Evolutionary conservation across 345 rosid genomes (phyloP).

Genomic region (Lenwebbia sp.): DNA sequence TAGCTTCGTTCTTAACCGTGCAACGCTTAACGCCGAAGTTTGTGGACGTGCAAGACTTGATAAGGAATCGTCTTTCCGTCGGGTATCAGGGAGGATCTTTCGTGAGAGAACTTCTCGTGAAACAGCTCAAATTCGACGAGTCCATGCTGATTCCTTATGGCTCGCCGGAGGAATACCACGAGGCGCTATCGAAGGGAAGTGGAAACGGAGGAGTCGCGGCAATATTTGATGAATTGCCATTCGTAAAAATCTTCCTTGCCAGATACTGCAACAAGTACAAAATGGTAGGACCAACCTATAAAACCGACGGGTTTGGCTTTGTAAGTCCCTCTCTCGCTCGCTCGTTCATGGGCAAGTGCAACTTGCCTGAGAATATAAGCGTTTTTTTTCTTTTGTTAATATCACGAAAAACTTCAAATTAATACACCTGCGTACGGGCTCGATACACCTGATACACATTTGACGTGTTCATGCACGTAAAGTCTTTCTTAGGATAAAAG

Average conservation of each 20-base stretch:
- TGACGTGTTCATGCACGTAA: too few relatives aligned
- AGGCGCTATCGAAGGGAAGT: constrained; percentile 20
- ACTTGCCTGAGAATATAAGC: too few relatives aligned
- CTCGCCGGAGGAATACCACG: constrained; percentile 15
- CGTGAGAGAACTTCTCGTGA: constrained; percentile 16
- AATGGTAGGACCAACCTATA: neutral
- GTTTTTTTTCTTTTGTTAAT: too few relatives aligned
- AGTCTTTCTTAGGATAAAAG: neutral
- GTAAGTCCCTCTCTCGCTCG: neutral
- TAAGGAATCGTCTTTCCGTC: constrained; percentile 19
- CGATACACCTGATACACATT: too few relatives aligned
- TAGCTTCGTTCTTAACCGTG: constrained; percentile 48
- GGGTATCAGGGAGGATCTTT: constrained; percentile 37
- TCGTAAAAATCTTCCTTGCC: neutral
- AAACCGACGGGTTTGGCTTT: neutral
- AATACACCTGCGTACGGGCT: too few relatives aligned
- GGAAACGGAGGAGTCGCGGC: constrained; percentile 29
- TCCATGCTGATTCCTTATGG: constrained; percentile 4
- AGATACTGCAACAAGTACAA: neutral
- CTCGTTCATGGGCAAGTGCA: neutral
- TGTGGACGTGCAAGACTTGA: constrained; percentile 21
- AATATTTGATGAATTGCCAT: neutral
- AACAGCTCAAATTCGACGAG: constrained; percentile 7
- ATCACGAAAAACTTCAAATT: too few relatives aligned
- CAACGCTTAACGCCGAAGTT: constrained; percentile 35